Conservation (phyloP, 2,329 filamentous ascomycete genomes). For the Colletotrichum noveboracense region DNA sequence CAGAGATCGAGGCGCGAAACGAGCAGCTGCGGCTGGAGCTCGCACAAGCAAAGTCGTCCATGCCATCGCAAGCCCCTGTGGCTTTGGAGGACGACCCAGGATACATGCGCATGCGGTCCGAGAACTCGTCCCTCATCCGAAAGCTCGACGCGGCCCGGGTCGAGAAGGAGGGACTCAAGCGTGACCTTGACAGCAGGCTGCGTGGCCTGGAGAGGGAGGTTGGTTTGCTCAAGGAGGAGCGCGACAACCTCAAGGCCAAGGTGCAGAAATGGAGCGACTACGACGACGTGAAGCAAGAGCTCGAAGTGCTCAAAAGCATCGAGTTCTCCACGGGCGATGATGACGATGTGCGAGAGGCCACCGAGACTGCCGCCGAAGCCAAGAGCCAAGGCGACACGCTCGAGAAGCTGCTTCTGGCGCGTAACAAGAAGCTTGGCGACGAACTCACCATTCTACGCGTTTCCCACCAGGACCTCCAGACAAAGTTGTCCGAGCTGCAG, state of each 20-base stretch:
- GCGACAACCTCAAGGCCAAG: constrained; percentile 79
- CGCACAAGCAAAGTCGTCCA: constrained; percentile 82
- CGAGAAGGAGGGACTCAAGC: constrained; percentile 82
- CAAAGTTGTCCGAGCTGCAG: constrained; percentile 78
- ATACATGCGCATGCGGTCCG: constrained; percentile 86
- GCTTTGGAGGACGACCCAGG: constrained; percentile 86
- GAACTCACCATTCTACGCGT: constrained; percentile 92
- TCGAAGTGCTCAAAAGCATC: constrained; percentile 96
- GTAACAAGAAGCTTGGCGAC: constrained; percentile 96
- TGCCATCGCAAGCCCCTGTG: constrained; percentile 63
- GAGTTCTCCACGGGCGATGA: constrained; percentile 94
- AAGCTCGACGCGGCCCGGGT: constrained; percentile 85
- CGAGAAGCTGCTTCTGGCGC: constrained; percentile 87
- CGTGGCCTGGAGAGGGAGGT: constrained; percentile 83
- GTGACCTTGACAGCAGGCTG: constrained; percentile 76
- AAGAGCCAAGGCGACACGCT: constrained; percentile 78
- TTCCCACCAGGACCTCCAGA: constrained; percentile 90
- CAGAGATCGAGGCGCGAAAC: constrained; percentile 91
- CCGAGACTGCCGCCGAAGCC: constrained; percentile 52
- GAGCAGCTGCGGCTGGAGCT: constrained; percentile 91
- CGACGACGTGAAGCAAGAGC: constrained; percentile 92
- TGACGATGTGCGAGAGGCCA: constrained; percentile 53
- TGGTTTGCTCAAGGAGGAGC: constrained; percentile 76
- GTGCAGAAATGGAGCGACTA: constrained; percentile 93
- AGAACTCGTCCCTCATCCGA: constrained; percentile 89